Conservation (phyloP, 129 eudicot genomes). For the Tagetes patula region DNA sequence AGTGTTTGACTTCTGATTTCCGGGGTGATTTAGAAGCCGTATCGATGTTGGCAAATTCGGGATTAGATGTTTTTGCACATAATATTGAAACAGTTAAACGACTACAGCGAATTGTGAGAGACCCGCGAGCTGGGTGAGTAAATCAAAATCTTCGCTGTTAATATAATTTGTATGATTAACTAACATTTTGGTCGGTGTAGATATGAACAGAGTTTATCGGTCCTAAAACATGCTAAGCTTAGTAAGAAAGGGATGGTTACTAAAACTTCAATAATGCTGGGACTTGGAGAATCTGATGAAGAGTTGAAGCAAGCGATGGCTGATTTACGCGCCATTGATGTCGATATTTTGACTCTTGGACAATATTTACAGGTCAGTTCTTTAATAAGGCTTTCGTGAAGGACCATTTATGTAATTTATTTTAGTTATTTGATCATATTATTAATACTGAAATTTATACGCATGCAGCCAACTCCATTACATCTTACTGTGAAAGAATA, state of each 20-base stretch:
- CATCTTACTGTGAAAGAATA: constrained; percentile 94
- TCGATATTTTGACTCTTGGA: constrained; percentile 92
- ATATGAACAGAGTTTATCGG: constrained; percentile 91
- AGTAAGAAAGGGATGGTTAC: constrained; percentile 88
- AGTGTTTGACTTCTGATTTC: constrained; percentile 94
- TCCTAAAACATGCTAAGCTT: constrained; percentile 80
- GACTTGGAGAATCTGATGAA: constrained; percentile 96
- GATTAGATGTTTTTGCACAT: constrained; percentile 98
- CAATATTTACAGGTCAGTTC: constrained; percentile 83
- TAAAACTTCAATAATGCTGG: constrained; percentile 91
- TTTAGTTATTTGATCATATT: background rate
- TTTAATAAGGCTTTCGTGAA: too few species aligned
- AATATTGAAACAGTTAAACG: constrained; percentile 87
- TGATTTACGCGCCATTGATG: constrained; percentile 85
- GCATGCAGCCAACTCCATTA: constrained; percentile 80
- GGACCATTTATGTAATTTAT: background rate
- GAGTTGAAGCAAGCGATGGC: constrained; percentile 93
- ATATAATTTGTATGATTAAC: background rate
- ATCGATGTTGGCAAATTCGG: constrained; percentile 72
- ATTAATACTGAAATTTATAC: background rate
- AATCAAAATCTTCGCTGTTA: background rate
- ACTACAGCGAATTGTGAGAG: constrained; percentile 87
- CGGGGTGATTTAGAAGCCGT: constrained; percentile 89
- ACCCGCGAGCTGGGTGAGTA: constrained; percentile 95
- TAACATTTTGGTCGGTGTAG: constrained; percentile 36